Conservation (phyloP, 495 filamentous ascomycete genomes). For the Penicillium steckii region DNA sequence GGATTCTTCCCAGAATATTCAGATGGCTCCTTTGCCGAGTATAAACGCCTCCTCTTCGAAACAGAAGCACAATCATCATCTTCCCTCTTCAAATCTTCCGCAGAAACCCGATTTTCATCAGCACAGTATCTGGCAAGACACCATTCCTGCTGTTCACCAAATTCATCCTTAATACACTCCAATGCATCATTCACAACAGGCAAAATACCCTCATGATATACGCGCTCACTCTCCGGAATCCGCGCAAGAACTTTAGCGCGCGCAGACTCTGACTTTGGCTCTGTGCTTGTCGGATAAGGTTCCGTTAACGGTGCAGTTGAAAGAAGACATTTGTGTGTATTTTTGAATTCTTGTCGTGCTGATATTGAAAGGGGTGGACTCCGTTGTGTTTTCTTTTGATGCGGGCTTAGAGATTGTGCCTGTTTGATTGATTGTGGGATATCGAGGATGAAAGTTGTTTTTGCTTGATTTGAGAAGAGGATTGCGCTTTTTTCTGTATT, state of each 20-base stretch:
- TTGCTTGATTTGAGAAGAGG: slow-evolving; percentile 49
- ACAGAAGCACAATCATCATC: not conserved
- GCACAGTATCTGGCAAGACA: slow-evolving; percentile 34
- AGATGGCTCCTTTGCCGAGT: too few relatives aligned
- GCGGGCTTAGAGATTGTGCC: slow-evolving; percentile 27
- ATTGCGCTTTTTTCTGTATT: slow-evolving; percentile 26
- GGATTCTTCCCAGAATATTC: too few relatives aligned
- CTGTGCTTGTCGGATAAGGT: slow-evolving; percentile 38
- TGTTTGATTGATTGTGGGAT: slow-evolving; percentile 60
- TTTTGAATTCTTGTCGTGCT: slow-evolving; percentile 4
- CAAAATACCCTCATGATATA: slow-evolving; percentile 31
- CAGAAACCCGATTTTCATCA: slow-evolving; percentile 2
- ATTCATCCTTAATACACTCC: slow-evolving; percentile 23
- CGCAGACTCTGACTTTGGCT: slow-evolving; percentile 43
- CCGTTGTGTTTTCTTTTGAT: not conserved
- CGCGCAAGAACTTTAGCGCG: slow-evolving; percentile 33
- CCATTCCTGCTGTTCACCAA: slow-evolving; percentile 32
- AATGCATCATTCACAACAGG: slow-evolving; percentile 28
- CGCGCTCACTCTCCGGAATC: slow-evolving; percentile 26
- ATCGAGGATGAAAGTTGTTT: slow-evolving; percentile 56
- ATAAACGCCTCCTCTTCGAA: too few relatives aligned
- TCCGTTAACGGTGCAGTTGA: slow-evolving; percentile 30
- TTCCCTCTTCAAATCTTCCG: not conserved
- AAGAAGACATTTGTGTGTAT: slow-evolving; percentile 20
- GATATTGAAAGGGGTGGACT: not conserved